Evolutionary conservation across 2,329 filamentous ascomycete species (phyloP), one percentile per base, ranked within the genome.

Genomic region (Metarhizium robertsii): DNA sequence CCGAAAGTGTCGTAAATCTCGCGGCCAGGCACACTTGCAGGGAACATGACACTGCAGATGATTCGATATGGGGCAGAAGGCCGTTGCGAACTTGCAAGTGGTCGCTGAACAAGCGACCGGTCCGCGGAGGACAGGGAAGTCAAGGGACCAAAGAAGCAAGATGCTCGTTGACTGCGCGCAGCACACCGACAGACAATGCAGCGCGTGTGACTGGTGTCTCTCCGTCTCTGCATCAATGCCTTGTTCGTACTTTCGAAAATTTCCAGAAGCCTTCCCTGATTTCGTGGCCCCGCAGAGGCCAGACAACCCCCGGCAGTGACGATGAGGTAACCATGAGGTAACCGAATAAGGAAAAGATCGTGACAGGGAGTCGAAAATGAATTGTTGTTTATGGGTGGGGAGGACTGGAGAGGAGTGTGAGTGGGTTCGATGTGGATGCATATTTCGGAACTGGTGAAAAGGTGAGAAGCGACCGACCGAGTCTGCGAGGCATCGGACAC

Each of bases 241-340:
- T 45, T 48, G 20, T 13, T 47, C 8, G 25, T 7, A 2, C 20
- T 8, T 6, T 30, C 25, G 45, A 48, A 48, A 48, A 4, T 53
- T 53, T 53, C 52, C 32, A 53, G 52, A 53, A 53, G 52, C 16
- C 30, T 48, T 53, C 52, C 29, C 47, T 30, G 52, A 30, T n/a
- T 29, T 40, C 25, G 4, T 16, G 10, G 45, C 11, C 20, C 45
- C 45, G 25, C 45, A 48, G 10, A 30, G n/a, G 13, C 25, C 45
- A 29, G 25, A 8, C 20, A 48, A 6, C 2, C 8, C 18, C 11
- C 10, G 25, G 45, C 25, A 48, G 45, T 32, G 45, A 48, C 13
- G 38, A 40, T 14, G 43, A 46, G 18, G 43, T 3, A 25, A 25
- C 25, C 25, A 25, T 25, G 25, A 25, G 25, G 7, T 11, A 10